Percentiles rank a stretch among this genome's conserved stretches.
phyloP scores from a whole-genome alignment of 208 protist species.

The Acanthamoeba sp. region DNA sequence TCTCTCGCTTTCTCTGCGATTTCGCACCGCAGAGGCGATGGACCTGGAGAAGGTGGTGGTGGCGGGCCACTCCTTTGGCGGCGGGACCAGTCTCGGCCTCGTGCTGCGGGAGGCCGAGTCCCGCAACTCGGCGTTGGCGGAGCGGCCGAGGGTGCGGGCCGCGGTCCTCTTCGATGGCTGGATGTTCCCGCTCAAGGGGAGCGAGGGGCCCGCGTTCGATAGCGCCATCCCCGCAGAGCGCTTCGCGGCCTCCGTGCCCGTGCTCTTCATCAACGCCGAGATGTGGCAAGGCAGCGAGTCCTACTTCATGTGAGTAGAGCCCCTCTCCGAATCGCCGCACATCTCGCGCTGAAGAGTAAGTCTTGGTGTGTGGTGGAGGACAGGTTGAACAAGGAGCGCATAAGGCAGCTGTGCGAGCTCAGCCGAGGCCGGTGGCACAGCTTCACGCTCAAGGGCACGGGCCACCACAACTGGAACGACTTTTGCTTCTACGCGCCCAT shows the following conservation, averaged over 20 bases:
- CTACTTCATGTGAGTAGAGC: slow-evolving; percentile 33
- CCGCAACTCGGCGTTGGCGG: neutral
- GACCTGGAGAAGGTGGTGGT: neutral
- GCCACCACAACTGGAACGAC: slow-evolving; percentile 72
- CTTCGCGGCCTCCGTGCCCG: slow-evolving; percentile 10
- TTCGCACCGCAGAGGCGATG: neutral
- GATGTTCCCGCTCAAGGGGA: slow-evolving; percentile 48
- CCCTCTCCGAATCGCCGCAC: neutral
- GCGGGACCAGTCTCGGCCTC: slow-evolving; percentile 7
- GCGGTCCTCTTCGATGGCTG: slow-evolving; percentile 47
- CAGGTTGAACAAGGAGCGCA: slow-evolving; percentile 22
- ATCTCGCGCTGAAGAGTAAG: no score
- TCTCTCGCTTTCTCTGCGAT: neutral
- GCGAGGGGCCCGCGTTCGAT: slow-evolving; percentile 30
- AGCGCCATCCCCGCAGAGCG: neutral
- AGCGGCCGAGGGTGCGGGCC: neutral
- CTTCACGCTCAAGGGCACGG: slow-evolving; percentile 30
- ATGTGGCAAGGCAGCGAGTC: neutral
- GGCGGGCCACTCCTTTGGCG: slow-evolving; percentile 45
- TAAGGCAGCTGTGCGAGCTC: slow-evolving; percentile 27
- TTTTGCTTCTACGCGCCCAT: slow-evolving; percentile 54
- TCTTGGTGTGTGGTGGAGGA: neutral
- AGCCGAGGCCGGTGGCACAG: slow-evolving; percentile 11
- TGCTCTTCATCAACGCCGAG: slow-evolving; percentile 58
- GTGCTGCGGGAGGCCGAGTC: slow-evolving; percentile 1